A percentile compares a stretch with the other conserved stretches of the same genome.
Evolutionary conservation across 2,329 filamentous ascomycete genomes (phyloP).

Genomic region (Penicillium psychrosexuale): DNA sequence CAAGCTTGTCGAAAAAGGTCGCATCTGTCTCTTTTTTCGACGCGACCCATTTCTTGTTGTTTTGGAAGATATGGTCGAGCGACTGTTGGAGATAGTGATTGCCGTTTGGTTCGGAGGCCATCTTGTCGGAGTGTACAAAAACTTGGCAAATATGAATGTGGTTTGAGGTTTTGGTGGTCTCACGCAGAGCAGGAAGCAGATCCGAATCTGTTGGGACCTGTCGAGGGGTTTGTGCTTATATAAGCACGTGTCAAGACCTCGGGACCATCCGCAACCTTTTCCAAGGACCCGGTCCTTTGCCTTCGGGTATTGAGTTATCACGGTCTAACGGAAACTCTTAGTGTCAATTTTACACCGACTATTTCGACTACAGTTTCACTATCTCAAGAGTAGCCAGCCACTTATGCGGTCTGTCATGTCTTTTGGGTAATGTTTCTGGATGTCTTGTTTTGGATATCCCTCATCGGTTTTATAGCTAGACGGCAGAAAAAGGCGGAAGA

Average conservation of each 20-base stretch:
- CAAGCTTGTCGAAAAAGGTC: slow-evolving; percentile 62
- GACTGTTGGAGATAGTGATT: neutral
- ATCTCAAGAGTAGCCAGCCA: too few species aligned
- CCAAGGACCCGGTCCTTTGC: too few species aligned
- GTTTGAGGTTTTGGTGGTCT: neutral
- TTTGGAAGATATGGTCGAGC: slow-evolving; percentile 66
- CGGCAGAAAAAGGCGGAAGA: too few species aligned
- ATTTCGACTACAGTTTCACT: too few species aligned
- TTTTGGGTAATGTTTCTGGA: too few species aligned
- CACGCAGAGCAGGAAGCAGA: neutral
- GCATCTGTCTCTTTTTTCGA: slow-evolving; percentile 59
- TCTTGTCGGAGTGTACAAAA: neutral
- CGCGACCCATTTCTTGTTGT: slow-evolving; percentile 65
- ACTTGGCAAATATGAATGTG: neutral
- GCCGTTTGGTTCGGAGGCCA: neutral
- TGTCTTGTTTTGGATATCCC: too few species aligned
- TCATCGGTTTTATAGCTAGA: too few species aligned
- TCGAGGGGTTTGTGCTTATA: neutral
- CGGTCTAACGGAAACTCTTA: too few species aligned
- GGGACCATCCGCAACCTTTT: too few species aligned
- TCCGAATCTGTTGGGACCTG: neutral
- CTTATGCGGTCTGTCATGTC: too few species aligned
- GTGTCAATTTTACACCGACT: too few species aligned
- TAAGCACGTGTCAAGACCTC: neutral
- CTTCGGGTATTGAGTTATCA: too few species aligned